Conservation (phyloP, 225 moss, liverwort and hornwort genomes). For the Sphagnum tenellum region DNA sequence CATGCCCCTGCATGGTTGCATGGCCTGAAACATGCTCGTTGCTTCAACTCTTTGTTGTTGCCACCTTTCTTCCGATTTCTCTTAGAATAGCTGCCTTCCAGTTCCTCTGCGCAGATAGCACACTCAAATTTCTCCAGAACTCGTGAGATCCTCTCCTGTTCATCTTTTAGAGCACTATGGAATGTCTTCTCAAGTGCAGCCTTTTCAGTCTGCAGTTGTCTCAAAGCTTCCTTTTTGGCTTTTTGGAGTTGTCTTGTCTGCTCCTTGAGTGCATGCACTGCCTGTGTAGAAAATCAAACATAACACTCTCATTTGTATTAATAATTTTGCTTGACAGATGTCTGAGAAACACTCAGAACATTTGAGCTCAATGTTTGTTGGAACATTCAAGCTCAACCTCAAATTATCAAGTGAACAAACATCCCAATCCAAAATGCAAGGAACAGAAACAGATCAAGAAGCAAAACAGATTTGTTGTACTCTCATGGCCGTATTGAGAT, state of each 20-base stretch:
- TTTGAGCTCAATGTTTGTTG: background rate
- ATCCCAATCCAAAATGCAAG: background rate
- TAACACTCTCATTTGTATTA: background rate
- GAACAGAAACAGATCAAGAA: background rate
- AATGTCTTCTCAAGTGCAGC: constrained; percentile 11
- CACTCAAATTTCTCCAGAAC: constrained; percentile 4
- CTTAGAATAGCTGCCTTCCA: constrained; percentile 4
- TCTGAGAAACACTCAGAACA: background rate
- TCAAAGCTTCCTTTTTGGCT: constrained; percentile 8
- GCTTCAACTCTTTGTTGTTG: constrained; percentile 2
- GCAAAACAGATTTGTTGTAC: background rate
- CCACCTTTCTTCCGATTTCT: background rate
- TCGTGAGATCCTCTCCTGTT: constrained; percentile 9
- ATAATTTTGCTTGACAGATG: background rate
- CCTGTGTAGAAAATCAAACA: constrained; percentile 3
- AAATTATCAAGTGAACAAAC: background rate
- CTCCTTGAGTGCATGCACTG: constrained; percentile 16
- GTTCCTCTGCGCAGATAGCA: constrained; percentile 6
- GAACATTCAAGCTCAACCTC: background rate
- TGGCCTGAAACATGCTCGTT: constrained; percentile 11
- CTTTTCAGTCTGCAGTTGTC: constrained; percentile 9
- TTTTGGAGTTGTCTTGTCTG: constrained; percentile 9
- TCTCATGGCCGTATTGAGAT: constrained; percentile 16
- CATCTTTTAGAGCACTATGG: constrained; percentile 4
- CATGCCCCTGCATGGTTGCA: constrained; percentile 12